phyloP scores from a whole-genome alignment of 1,284 basidiomycete genomes.

The Ustilago bromivora region DNA sequence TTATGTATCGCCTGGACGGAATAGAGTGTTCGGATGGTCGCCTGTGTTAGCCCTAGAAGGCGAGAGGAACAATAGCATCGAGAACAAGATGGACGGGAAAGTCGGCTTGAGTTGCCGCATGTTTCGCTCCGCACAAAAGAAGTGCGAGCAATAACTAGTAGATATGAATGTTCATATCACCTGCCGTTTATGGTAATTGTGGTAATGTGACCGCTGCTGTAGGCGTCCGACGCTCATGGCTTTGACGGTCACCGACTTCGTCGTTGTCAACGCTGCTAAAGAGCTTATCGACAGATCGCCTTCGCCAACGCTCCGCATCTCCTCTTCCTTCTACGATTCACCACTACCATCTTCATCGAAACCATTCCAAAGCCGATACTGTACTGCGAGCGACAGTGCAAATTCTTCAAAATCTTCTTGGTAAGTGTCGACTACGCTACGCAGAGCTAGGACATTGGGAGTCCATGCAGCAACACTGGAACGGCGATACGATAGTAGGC shows the following conservation, averaged over 20 bases:
- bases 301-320: neutral
- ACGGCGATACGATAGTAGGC: neutral
- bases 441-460: neutral
- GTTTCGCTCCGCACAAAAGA: neutral
- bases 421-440: neutral
- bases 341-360: neutral
- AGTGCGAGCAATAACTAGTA: neutral
- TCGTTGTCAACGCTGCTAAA: conserved; percentile 4
- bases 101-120: neutral
- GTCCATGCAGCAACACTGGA: neutral
- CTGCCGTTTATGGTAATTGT: conserved; percentile 12
- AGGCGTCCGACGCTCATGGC: neutral
- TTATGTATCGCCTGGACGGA: no score
- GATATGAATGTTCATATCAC: neutral
- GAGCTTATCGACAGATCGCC: neutral
- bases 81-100: neutral
- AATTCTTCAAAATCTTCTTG: neutral
- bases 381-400: neutral
- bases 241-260: conserved; percentile 3
- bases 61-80: no score
- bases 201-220: conserved; percentile 3
- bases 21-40: no score
- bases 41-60: no score
- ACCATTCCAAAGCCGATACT: neutral
- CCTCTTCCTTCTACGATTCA: neutral